Base-by-base conservation (phyloP, 2,329 filamentous ascomycete species). In the Pseudogymnoascus sp. region DNA sequence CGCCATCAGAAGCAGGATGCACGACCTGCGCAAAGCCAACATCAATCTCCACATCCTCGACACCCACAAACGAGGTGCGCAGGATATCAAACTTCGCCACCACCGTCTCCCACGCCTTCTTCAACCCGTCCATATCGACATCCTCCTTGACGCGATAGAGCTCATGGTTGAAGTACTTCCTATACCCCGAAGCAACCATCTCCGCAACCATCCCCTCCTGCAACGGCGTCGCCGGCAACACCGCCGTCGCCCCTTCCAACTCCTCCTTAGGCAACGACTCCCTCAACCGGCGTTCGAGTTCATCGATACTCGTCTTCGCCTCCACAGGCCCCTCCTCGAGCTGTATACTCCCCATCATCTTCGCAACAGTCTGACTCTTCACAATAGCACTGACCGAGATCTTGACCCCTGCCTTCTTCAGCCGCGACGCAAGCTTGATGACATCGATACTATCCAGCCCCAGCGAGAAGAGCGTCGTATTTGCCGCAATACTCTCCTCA, bases 371-470 rank as follows among this genome's bases (percentile, higher is more conserved):
- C 62, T 89, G 85, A 3, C 81, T 81, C 62, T 84, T 87, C 81
- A 96, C 89, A 21, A 97, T 87, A n/a, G 81, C 79, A 68, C 90
- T 90, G n/a, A 93, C 85, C 0, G 87, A 78, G 10, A 96, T 73
- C 0, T 77, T 72, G 19, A 95, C 77, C 0, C 81, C 83, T 4
- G 76, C 75, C 51, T 81, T 83, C 67, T 83, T 89, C 1, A 96
- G 79, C 62, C 86, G 83, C 0, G 91, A 87, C 0, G 90, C 89
- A 0, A 97, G 78, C 70, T 92, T 96, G 74, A 97, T 93, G 1
- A 89, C 84, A 74, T 97, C 93, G 65, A 97, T 96, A 71, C 93
- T 96, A 77, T 97, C 93, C 6, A 97, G 81, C 0, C 93, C 93
- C 34, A 97, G 81, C 69, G 93, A 87, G 41, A 96, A 87, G 10